A percentile compares a stretch with the other conserved stretches of the same genome.
phyloP scores from a whole-genome alignment of 495 filamentous ascomycete species.

The Cetradonia linearis region DNA sequence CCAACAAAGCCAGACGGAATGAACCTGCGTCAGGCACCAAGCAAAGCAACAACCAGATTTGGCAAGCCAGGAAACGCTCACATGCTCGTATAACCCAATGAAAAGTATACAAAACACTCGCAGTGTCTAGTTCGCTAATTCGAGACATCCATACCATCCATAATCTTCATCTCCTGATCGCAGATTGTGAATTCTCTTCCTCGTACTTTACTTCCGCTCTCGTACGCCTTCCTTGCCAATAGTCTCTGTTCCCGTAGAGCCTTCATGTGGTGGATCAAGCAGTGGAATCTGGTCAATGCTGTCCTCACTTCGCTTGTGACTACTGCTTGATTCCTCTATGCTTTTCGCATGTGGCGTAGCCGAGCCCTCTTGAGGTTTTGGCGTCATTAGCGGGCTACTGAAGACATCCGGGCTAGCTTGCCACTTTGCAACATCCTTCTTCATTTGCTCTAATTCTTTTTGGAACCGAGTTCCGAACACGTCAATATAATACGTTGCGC shows the following conservation, averaged over 20 bases:
- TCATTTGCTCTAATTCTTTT: slow-evolving; percentile 86
- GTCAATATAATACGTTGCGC: slow-evolving; percentile 94
- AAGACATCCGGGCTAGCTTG: slow-evolving; percentile 47
- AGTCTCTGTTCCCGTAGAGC: slow-evolving; percentile 36
- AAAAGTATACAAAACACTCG: not conserved
- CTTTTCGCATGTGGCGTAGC: slow-evolving; percentile 16
- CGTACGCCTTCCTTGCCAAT: slow-evolving; percentile 16
- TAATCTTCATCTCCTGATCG: no score
- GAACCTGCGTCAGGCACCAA: not conserved
- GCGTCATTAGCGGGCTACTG: slow-evolving; percentile 33
- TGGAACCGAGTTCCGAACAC: slow-evolving; percentile 94
- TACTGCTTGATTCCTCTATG: slow-evolving; percentile 3
- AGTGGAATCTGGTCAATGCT: slow-evolving; percentile 48
- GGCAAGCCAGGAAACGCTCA: not conserved
- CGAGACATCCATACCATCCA: not conserved
- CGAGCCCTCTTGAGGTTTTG: slow-evolving; percentile 24
- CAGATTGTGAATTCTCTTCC: not conserved
- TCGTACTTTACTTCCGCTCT: slow-evolving; percentile 7
- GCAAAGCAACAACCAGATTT: not conserved
- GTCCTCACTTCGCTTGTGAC: slow-evolving; percentile 19
- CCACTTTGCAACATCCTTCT: slow-evolving; percentile 83
- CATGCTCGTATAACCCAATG: not conserved
- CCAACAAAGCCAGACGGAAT: not conserved
- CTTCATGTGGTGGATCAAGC: slow-evolving; percentile 37
- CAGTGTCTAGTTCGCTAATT: not conserved